Evolutionary conservation across 1,284 basidiomycete species (phyloP).

Genomic region (Xerocomus minutiporus): DNA sequence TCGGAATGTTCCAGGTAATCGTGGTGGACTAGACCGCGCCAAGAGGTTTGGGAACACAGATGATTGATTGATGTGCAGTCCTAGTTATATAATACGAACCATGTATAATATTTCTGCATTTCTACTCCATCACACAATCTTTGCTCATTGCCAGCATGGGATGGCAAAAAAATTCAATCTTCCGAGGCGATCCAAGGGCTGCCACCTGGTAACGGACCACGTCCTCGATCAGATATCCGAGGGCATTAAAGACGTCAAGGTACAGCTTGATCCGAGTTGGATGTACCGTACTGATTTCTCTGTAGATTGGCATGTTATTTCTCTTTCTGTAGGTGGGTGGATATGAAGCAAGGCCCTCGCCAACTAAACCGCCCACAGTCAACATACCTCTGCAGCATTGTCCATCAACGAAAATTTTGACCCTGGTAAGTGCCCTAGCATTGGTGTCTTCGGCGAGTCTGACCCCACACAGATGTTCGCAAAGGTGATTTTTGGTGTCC

Average conservation of each 20-base stretch:
- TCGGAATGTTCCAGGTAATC: conserved; percentile 76
- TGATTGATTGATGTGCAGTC: conserved; percentile 18
- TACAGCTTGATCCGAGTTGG: conserved; percentile 21
- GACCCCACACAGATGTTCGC: conserved; percentile 49
- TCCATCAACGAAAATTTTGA: conserved; percentile 88
- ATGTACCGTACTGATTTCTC: not conserved
- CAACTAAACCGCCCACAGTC: conserved; percentile 40
- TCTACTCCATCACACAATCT: not conserved
- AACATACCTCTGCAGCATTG: conserved; percentile 88
- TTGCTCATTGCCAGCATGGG: conserved; percentile 52
- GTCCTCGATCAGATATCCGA: conserved; percentile 67
- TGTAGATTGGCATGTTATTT: conserved; percentile 67
- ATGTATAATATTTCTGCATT: not conserved
- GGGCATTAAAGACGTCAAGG: conserved; percentile 70
- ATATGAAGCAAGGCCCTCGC: not conserved
- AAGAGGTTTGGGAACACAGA: conserved; percentile 35
- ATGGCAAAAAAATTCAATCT: conserved; percentile 87
- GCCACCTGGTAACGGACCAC: conserved; percentile 85
- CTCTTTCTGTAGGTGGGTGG: conserved; percentile 60
- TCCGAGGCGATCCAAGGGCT: conserved; percentile 58
- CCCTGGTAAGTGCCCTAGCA: conserved; percentile 24
- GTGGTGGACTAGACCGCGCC: conserved; percentile 60
- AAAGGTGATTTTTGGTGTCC: conserved; percentile 35
- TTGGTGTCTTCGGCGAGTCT: conserved; percentile 2
- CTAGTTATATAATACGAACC: not conserved